A percentile compares a stretch with the other conserved stretches of the same genome.
phyloP scores from a whole-genome alignment of 2,329 filamentous ascomycete species.

The Ophiocordyceps camponoti-leonardi region DNA sequence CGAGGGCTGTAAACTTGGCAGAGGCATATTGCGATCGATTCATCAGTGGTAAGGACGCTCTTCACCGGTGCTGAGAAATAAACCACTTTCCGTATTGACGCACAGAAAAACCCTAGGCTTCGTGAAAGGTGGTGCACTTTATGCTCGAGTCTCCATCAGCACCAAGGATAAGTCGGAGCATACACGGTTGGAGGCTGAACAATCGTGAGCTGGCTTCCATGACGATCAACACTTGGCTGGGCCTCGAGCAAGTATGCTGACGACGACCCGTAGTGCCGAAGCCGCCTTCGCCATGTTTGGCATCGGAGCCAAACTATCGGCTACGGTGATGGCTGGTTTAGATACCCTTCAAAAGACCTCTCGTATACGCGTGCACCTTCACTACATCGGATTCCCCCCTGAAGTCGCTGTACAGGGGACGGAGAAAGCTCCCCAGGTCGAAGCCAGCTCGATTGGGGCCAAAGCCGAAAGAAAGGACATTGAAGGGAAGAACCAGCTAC shows the following conservation, averaged over 20 bases:
- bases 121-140: not conserved
- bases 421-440: too few relatives aligned
- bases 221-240: too few relatives aligned
- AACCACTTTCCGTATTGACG: not conserved
- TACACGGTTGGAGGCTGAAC: not conserved
- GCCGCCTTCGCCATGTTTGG: not conserved
- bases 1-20: too few relatives aligned
- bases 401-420: too few relatives aligned
- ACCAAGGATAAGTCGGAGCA: not conserved
- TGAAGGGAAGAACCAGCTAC: not conserved
- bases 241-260: too few relatives aligned
- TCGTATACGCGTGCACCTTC: not conserved
- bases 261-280: not conserved
- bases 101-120: not conserved
- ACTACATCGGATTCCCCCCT: not conserved
- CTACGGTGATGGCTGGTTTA: not conserved
- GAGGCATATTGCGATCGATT: not conserved
- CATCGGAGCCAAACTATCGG: not conserved
- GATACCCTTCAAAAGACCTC: not conserved
- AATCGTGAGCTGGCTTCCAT: too few relatives aligned
- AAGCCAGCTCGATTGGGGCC: too few relatives aligned
- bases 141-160: not conserved
- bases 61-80: not conserved
- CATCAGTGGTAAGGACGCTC: not conserved
- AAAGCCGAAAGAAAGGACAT: not conserved